Conservation (phyloP, 1,284 basidiomycete genomes). For the Puccinia polysora region DNA sequence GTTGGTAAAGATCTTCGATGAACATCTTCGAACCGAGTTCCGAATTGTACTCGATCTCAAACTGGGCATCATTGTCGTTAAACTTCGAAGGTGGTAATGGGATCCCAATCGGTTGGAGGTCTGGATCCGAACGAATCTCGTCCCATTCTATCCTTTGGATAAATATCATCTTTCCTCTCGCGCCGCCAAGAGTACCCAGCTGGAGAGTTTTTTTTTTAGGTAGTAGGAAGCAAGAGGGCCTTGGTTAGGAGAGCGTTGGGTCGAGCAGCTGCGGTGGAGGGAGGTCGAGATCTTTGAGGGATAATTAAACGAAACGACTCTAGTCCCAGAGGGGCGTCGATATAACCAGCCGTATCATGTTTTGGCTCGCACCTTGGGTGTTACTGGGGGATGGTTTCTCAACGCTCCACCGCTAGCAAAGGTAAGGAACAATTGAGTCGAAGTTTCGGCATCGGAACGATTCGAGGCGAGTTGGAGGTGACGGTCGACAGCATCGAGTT, state of each 20-base stretch:
- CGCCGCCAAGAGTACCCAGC: constrained; percentile 46
- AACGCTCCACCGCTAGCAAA: constrained; percentile 47
- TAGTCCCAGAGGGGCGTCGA: constrained; percentile 15
- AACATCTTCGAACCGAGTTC: constrained; percentile 25
- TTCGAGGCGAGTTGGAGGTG: constrained; percentile 45
- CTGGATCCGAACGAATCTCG: background rate
- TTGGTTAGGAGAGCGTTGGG: background rate
- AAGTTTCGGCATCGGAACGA: constrained; percentile 1
- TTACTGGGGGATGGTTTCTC: constrained; percentile 22
- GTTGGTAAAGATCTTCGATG: constrained; percentile 49
- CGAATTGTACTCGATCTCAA: constrained; percentile 45
- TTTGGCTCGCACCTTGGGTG: too few relatives aligned
- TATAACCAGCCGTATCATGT: too few relatives aligned
- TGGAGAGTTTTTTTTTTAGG: constrained; percentile 13
- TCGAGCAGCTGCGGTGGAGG: background rate
- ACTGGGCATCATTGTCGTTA: constrained; percentile 46
- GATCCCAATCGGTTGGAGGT: constrained; percentile 43
- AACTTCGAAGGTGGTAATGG: constrained; percentile 45
- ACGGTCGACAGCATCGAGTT: constrained; percentile 45
- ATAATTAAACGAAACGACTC: background rate
- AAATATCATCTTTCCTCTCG: constrained; percentile 48
- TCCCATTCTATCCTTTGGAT: constrained; percentile 47
- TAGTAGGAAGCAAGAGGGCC: background rate
- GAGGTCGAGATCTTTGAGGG: background rate
- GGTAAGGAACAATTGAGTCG: constrained; percentile 47